Conservation (phyloP, 345 rosid genomes). For the Corchorus capsularis region DNA sequence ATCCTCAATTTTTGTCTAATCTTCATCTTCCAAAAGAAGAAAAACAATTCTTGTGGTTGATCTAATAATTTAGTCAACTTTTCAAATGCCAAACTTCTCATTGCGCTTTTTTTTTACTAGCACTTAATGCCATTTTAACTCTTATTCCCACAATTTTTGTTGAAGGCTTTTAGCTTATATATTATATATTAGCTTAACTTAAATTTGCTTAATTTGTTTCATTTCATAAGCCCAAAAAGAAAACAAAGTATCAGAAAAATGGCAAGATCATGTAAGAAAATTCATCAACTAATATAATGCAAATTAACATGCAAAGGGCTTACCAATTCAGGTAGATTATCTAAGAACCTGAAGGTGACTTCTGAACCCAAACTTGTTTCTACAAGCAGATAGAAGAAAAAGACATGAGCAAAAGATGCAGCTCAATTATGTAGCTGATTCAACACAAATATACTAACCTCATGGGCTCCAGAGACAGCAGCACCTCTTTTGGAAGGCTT, state of each 20-base stretch:
- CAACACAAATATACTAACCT: slow-evolving; percentile 44
- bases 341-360: slow-evolving; percentile 66
- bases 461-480: slow-evolving; percentile 52
- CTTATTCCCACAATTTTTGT: too few relatives aligned
- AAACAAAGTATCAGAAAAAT: background rate
- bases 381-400: slow-evolving; percentile 30
- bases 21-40: too few relatives aligned
- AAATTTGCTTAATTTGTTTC: background rate
- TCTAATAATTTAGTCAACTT: too few relatives aligned
- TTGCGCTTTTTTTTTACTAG: too few relatives aligned
- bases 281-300: slow-evolving; percentile 1
- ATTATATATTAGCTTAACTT: too few relatives aligned
- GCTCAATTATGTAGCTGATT: slow-evolving; percentile 16
- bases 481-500: slow-evolving; percentile 63
- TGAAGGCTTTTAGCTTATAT: too few relatives aligned
- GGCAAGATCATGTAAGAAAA: background rate
- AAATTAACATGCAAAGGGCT: background rate
- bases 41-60: too few relatives aligned
- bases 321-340: slow-evolving; percentile 38
- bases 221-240: background rate
- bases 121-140: too few relatives aligned
- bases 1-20: too few relatives aligned
- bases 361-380: slow-evolving; percentile 92
- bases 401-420: background rate
- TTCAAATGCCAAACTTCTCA: too few relatives aligned